Conservation (phyloP, 2,329 filamentous ascomycete genomes). For the Stagonosporopsis rhizophila region DNA sequence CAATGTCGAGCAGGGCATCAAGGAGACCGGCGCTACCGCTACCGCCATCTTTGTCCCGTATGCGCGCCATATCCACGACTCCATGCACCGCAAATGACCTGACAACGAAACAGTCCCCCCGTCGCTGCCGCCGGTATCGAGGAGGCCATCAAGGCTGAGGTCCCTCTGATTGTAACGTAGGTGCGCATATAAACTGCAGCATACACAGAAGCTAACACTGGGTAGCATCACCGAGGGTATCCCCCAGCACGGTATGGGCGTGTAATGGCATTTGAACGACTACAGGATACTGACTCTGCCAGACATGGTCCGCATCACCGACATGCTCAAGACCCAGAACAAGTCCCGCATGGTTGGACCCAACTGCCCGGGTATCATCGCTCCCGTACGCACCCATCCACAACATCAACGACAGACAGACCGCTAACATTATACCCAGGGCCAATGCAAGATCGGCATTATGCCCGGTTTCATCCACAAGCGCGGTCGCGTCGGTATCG, state of each 20-base stretch:
- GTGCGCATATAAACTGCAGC: slow-evolving; percentile 26
- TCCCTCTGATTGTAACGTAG: slow-evolving; percentile 89
- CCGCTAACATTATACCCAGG: slow-evolving; percentile 54
- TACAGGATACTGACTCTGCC: slow-evolving; percentile 26
- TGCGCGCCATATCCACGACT: slow-evolving; percentile 29
- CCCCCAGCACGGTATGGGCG: slow-evolving; percentile 81
- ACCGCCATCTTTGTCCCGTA: slow-evolving; percentile 97
- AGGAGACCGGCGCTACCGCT: slow-evolving; percentile 87
- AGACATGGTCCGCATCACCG: slow-evolving; percentile 99
- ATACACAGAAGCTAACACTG: slow-evolving; percentile 35
- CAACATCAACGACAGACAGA: not conserved
- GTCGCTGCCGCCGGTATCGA: slow-evolving; percentile 94
- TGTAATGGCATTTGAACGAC: not conserved
- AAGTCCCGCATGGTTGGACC: slow-evolving; percentile 97
- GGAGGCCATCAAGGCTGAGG: slow-evolving; percentile 91
- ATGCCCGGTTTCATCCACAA: slow-evolving; percentile 99
- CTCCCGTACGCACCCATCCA: slow-evolving; percentile 57
- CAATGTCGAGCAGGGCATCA: slow-evolving; percentile 85
- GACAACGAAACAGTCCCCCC: slow-evolving; percentile 70
- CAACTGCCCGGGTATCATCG: slow-evolving; percentile 98
- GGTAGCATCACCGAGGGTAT: slow-evolving; percentile 91
- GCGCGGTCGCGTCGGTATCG: slow-evolving; percentile 97
- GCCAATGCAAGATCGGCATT: slow-evolving; percentile 99
- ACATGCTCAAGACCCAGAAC: slow-evolving; percentile 95
- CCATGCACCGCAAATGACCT: slow-evolving; percentile 23